phyloP scores from a whole-genome alignment of 495 filamentous ascomycete genomes.

The Cercophora scortea region DNA sequence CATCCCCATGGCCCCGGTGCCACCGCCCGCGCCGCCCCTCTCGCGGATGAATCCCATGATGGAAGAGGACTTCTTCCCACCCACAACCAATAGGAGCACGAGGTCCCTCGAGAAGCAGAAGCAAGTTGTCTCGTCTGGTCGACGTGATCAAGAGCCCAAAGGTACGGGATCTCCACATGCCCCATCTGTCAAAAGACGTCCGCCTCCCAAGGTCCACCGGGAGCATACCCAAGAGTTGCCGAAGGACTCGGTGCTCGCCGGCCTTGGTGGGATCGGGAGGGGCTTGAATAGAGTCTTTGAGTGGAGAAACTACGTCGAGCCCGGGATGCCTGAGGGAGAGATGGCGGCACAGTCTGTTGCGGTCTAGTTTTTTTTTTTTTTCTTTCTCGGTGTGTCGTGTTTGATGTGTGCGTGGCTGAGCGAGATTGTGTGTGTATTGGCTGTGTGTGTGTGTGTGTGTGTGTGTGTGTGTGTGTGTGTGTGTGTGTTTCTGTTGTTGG shows the following conservation, averaged over 20 bases:
- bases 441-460: too few species aligned
- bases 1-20: constrained; percentile 22
- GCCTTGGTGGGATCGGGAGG: constrained; percentile 34
- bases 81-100: constrained; percentile 8
- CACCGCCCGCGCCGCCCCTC: constrained; percentile 20
- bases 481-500: too few species aligned
- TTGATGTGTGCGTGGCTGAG: too few species aligned
- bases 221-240: constrained; percentile 21
- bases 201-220: constrained; percentile 12
- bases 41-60: constrained; percentile 29
- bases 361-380: neutral
- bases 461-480: too few species aligned
- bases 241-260: constrained; percentile 34
- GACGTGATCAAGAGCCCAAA: constrained; percentile 5
- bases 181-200: constrained; percentile 17
- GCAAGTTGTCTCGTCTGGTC: neutral
- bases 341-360: neutral
- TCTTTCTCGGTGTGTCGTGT: neutral
- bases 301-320: constrained; percentile 40
- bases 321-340: constrained; percentile 21
- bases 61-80: constrained; percentile 32
- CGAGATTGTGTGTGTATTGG: too few species aligned
- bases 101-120: constrained; percentile 7
- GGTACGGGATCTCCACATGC: constrained; percentile 14
- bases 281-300: constrained; percentile 40